Percentiles rank a stretch among this genome's conserved stretches.
These are phyloP conservation scores for Rosa hybrid DNA, from an alignment of 331 rosid genomes.

Conservation along the genomic window DNA sequence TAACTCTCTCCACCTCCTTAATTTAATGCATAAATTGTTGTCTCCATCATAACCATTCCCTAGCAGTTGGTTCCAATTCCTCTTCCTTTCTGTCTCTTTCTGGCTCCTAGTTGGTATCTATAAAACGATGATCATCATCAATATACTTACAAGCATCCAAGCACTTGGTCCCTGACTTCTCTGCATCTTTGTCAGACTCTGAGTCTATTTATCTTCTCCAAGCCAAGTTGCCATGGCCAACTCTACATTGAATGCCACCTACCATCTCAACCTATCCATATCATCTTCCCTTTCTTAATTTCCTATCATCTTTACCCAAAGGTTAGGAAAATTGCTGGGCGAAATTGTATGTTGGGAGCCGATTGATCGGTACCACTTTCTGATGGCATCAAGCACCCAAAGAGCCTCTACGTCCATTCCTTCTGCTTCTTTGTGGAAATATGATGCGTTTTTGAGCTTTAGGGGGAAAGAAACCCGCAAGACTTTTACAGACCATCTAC, in stretches of 20 bases:
- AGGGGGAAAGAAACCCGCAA: slow-evolving; percentile 25
- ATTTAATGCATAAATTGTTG: neutral
- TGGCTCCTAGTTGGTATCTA: neutral
- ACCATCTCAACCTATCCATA: neutral
- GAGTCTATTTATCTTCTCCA: neutral
- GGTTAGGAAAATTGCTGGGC: neutral
- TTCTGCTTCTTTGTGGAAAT: neutral
- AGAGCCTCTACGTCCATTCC: neutral
- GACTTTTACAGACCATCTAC: slow-evolving; percentile 1
- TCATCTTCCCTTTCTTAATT: neutral
- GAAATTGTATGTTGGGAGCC: neutral
- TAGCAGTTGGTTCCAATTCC: neutral
- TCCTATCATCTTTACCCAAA: neutral
- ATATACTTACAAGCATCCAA: neutral
- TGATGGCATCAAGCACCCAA: neutral
- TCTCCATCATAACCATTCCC: neutral
- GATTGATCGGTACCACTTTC: neutral
- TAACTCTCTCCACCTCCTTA: neutral
- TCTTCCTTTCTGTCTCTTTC: neutral
- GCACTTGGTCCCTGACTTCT: neutral
- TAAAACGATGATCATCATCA: neutral
- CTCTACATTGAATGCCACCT: neutral
- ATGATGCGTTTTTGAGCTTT: slow-evolving; percentile 26
- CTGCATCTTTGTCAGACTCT: neutral
- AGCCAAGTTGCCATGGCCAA: neutral